A percentile compares a stretch with the other conserved stretches of the same genome.
Evolutionary conservation across 139 green algal genomes (phyloP).

Genomic region (Edaphochlamys debaryana): DNA sequence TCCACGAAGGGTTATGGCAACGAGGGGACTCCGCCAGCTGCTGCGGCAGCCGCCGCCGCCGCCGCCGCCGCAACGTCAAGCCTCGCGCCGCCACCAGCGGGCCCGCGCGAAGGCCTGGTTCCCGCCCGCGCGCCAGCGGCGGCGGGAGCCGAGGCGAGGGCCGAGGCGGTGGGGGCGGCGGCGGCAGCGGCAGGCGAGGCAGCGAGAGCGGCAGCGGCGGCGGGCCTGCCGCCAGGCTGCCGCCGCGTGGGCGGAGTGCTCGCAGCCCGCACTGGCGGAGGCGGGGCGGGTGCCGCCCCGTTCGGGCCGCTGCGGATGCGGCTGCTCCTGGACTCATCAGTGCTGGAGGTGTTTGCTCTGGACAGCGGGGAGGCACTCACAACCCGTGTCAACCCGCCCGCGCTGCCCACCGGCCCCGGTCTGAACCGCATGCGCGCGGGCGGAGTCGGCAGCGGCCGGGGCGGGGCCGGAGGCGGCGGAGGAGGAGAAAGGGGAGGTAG

Average conservation of each 20-base stretch:
- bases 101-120: neutral
- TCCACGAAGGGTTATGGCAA: too few species aligned
- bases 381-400: slow-evolving; percentile 15
- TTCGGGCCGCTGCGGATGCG: slow-evolving; percentile 1
- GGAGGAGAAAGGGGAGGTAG: neutral
- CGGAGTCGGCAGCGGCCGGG: neutral
- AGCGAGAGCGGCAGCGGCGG: neutral
- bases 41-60: too few species aligned
- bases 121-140: neutral
- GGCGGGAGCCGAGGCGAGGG: too few species aligned
- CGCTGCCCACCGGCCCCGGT: too few species aligned
- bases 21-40: too few species aligned
- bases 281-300: too few species aligned
- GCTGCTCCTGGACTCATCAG: slow-evolving; percentile 5
- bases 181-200: neutral
- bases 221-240: neutral
- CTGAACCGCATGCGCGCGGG: too few species aligned
- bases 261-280: neutral
- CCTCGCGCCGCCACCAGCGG: neutral
- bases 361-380: slow-evolving; percentile 25
- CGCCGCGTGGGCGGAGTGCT: neutral
- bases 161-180: neutral
- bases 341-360: slow-evolving; percentile 19
- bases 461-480: neutral
- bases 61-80: too few species aligned